These are phyloP conservation scores for Monosporascus sp. DNA, from an alignment of 2,329 filamentous ascomycete genomes.

Conservation along the genomic window DNA sequence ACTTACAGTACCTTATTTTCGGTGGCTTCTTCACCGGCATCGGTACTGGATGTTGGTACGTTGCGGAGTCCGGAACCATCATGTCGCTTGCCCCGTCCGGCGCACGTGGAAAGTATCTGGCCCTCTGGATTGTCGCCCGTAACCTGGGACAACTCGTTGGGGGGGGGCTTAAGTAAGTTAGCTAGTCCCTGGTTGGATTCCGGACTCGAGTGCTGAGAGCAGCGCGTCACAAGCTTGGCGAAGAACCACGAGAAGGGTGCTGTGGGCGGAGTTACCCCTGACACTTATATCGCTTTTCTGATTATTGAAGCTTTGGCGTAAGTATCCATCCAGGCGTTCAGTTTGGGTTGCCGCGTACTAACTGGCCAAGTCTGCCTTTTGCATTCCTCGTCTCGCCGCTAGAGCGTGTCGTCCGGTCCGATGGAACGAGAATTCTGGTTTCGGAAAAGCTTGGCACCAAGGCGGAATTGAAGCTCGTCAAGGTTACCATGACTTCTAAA, in stretches of 20 bases:
- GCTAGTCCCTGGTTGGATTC: neutral
- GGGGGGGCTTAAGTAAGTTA: slow-evolving; percentile 38
- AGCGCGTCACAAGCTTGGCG: slow-evolving; percentile 21
- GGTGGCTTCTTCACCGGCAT: slow-evolving; percentile 32
- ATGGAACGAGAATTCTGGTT: slow-evolving; percentile 37
- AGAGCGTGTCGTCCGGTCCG: slow-evolving; percentile 38
- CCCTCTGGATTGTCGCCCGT: slow-evolving; percentile 42
- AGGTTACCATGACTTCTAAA: slow-evolving; percentile 31
- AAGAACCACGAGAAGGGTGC: slow-evolving; percentile 32
- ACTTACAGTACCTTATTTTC: slow-evolving; percentile 33
- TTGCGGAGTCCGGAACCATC: slow-evolving; percentile 42
- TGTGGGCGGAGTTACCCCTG: slow-evolving; percentile 34
- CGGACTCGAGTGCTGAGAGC: neutral
- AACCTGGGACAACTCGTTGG: slow-evolving; percentile 43
- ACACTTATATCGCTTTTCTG: slow-evolving; percentile 42
- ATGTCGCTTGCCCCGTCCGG: slow-evolving; percentile 42
- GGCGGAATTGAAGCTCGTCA: slow-evolving; percentile 34
- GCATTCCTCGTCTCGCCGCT: slow-evolving; percentile 41
- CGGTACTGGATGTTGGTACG: slow-evolving; percentile 42
- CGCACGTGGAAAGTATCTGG: slow-evolving; percentile 42
- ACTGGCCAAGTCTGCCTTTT: slow-evolving; percentile 31
- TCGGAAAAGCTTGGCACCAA: slow-evolving; percentile 35
- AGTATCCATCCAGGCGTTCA: slow-evolving; percentile 8
- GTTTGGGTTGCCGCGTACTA: neutral
- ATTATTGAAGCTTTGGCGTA: slow-evolving; percentile 41